Conservation (phyloP, 306 rosid genomes). For the Cyamopsis tetragonoloba region DNA sequence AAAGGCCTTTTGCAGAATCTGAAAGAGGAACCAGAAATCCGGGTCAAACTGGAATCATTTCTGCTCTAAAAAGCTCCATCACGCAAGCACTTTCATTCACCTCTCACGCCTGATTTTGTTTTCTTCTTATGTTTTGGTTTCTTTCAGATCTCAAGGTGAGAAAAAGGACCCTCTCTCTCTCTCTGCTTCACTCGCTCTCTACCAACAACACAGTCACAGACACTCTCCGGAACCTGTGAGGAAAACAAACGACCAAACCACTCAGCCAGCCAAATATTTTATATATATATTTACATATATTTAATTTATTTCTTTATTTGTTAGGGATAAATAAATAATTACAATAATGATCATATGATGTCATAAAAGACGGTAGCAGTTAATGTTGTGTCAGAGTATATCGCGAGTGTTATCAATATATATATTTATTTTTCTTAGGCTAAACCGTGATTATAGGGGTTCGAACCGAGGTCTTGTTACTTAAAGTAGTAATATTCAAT, state of each 20-base stretch:
- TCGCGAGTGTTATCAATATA: slow-evolving; percentile 22
- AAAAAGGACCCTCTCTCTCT: not conserved
- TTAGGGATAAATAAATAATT: not conserved
- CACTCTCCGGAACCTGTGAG: slow-evolving; percentile 4
- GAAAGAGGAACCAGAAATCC: not conserved
- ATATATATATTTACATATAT: too few species aligned
- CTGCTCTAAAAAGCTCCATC: slow-evolving; percentile 19
- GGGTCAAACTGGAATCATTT: slow-evolving; percentile 16
- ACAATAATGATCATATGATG: not conserved
- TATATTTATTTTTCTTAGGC: too few species aligned
- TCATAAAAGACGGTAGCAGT: slow-evolving; percentile 15
- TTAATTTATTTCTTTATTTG: not conserved
- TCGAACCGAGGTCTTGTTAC: too few species aligned
- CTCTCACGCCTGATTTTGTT: slow-evolving; percentile 15
- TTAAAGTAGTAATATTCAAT: too few species aligned
- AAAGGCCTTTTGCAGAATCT: slow-evolving; percentile 20
- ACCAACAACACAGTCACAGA: not conserved
- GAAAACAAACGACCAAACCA: slow-evolving; percentile 22
- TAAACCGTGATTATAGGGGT: too few species aligned
- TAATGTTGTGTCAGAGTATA: slow-evolving; percentile 17
- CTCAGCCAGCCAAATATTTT: not conserved
- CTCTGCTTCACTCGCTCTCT: not conserved
- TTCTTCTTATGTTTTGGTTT: slow-evolving; percentile 19
- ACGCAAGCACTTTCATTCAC: slow-evolving; percentile 1
- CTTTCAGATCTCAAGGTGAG: slow-evolving; percentile 36